Evolutionary conservation across 257 asterid species (phyloP).

Genomic region (Plantago ovata): DNA sequence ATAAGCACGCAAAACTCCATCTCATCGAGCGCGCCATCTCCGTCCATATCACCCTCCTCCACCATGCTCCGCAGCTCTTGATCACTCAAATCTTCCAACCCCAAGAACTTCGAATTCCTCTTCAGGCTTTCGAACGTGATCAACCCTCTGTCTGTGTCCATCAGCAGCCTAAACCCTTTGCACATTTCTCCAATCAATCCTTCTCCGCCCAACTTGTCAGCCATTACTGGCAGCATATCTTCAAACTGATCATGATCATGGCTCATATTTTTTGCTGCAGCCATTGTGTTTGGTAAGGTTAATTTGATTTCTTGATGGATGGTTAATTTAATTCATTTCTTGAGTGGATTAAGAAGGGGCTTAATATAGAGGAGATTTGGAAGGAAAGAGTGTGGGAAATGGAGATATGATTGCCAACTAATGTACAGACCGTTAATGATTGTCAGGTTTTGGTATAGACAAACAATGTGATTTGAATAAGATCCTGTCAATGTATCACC

Average conservation of each 20-base stretch:
- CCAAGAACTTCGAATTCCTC: slow-evolving; percentile 58
- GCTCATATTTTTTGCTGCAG: slow-evolving; percentile 27
- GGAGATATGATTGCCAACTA: slow-evolving; percentile 38
- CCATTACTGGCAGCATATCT: slow-evolving; percentile 75
- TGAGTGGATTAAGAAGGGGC: slow-evolving; percentile 8
- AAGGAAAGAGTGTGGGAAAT: slow-evolving; percentile 14
- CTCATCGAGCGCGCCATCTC: slow-evolving; percentile 60
- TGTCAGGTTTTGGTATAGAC: slow-evolving; percentile 44
- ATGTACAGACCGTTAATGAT: slow-evolving; percentile 34
- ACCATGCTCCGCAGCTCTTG: slow-evolving; percentile 66
- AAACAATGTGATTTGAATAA: no score
- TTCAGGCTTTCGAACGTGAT: slow-evolving; percentile 73
- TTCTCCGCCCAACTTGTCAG: slow-evolving; percentile 73
- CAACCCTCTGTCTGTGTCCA: slow-evolving; percentile 62
- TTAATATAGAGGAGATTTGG: neutral
- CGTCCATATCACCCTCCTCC: slow-evolving; percentile 68
- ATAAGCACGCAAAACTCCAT: slow-evolving; percentile 72
- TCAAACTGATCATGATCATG: slow-evolving; percentile 40
- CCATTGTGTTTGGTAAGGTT: no score
- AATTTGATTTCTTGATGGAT: neutral
- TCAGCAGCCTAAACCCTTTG: slow-evolving; percentile 60
- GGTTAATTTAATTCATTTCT: neutral
- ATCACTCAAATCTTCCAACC: slow-evolving; percentile 63
- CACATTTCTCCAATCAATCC: slow-evolving; percentile 70
- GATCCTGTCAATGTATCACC: no score